Conservation (phyloP, 202 grass and related monocot species). For the Zoysia matrella region DNA sequence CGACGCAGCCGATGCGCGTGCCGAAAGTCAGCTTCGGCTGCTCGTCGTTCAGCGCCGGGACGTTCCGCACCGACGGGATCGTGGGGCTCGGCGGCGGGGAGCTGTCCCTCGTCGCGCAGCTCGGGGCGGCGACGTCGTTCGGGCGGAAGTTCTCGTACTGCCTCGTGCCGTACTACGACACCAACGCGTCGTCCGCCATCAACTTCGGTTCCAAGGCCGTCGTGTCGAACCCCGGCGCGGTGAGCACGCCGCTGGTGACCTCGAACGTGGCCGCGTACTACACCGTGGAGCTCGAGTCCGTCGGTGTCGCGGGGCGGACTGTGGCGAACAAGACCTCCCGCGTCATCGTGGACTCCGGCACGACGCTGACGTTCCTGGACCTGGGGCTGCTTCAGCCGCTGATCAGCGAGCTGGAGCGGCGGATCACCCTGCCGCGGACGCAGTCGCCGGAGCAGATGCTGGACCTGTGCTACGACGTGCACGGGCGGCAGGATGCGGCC, state of each 20-base stretch:
- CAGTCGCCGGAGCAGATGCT: conserved; percentile 45
- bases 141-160: conserved; percentile 74
- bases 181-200: conserved; percentile 42
- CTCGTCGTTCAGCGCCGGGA: conserved; percentile 37
- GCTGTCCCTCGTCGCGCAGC: conserved; percentile 62
- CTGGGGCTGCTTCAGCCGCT: conserved; percentile 21
- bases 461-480: conserved; percentile 60
- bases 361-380: conserved; percentile 56
- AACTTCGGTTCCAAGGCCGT: conserved; percentile 57
- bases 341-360: conserved; percentile 72
- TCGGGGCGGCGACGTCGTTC: conserved; percentile 21
- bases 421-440: conserved; percentile 36
- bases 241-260: conserved; percentile 33
- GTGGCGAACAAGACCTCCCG: not conserved
- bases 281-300: conserved; percentile 38
- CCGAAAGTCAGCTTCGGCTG: conserved; percentile 41
- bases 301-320: conserved; percentile 28
- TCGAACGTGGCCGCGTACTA: conserved; percentile 28
- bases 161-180: conserved; percentile 36
- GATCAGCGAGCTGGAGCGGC: conserved; percentile 21
- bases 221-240: conserved; percentile 42
- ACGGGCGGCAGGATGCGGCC: not conserved
- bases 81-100: conserved; percentile 51
- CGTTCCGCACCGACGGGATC: conserved; percentile 42
- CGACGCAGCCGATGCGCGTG: not conserved